Percentiles rank a stretch among this genome's conserved stretches.
phyloP scores from a whole-genome alignment of 2,329 filamentous ascomycete genomes.

The Periglandula ipomoeae region DNA sequence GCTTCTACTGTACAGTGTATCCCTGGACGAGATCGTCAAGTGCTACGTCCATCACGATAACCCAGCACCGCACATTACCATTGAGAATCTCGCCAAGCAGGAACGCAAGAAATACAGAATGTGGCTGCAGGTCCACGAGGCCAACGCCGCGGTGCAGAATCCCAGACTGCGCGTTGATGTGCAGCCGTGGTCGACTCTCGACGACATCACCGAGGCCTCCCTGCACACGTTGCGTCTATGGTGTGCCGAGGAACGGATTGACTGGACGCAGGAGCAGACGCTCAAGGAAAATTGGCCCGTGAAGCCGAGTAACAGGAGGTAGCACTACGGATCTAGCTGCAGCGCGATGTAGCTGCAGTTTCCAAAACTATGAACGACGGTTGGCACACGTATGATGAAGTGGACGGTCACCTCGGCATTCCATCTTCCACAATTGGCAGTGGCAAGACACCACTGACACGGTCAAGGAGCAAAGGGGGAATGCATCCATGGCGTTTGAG shows the following conservation, averaged over 20 bases:
- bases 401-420: too few species aligned
- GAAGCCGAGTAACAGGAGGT: neutral
- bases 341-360: neutral
- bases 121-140: conserved; percentile 23
- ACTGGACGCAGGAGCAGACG: conserved; percentile 33
- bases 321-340: neutral
- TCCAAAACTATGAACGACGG: too few species aligned
- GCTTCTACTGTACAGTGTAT: conserved; percentile 33
- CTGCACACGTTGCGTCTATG: conserved; percentile 33
- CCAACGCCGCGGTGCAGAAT: conserved; percentile 20
- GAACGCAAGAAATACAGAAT: conserved; percentile 18
- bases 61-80: conserved; percentile 5
- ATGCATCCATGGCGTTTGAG: too few species aligned
- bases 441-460: too few species aligned
- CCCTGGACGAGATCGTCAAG: conserved; percentile 36
- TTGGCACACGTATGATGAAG: too few species aligned
- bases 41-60: conserved; percentile 21
- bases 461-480: too few species aligned
- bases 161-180: conserved; percentile 22
- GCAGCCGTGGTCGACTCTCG: conserved; percentile 33
- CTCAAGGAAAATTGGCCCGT: conserved; percentile 16
- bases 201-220: conserved; percentile 31
- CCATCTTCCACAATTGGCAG: too few species aligned
- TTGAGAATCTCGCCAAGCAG: conserved; percentile 15
- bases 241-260: conserved; percentile 34